Conservation (phyloP, 2,329 filamentous ascomycete genomes). For the Chrysoporthe puriensis region DNA sequence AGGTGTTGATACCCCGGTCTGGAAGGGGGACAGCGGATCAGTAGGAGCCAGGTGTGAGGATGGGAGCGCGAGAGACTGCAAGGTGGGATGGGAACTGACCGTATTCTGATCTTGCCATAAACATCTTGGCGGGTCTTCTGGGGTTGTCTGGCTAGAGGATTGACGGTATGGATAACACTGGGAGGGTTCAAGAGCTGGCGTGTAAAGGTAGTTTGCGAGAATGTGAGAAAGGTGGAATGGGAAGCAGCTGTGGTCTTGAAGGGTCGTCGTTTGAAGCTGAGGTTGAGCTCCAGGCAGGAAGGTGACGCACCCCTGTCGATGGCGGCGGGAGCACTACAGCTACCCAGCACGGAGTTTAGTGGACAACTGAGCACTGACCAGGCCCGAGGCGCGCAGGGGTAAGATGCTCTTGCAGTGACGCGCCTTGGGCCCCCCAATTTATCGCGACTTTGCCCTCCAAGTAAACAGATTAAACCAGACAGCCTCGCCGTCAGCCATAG, state of each 20-base stretch:
- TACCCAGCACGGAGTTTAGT: neutral
- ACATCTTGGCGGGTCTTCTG: slow-evolving; percentile 72
- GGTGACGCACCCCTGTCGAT: slow-evolving; percentile 18
- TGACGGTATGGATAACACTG: neutral
- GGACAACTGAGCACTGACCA: slow-evolving; percentile 9
- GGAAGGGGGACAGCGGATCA: slow-evolving; percentile 27
- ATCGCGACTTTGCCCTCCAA: slow-evolving; percentile 15
- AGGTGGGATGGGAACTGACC: slow-evolving; percentile 61
- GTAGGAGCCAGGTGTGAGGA: slow-evolving; percentile 38
- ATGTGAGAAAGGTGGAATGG: neutral
- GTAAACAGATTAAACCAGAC: slow-evolving; percentile 15
- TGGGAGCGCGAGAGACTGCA: slow-evolving; percentile 31
- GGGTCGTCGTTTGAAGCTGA: slow-evolving; percentile 9
- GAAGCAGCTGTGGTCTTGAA: slow-evolving; percentile 1
- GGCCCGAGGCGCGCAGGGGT: slow-evolving; percentile 4
- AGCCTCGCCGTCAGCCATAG: slow-evolving; percentile 1
- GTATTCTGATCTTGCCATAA: slow-evolving; percentile 99
- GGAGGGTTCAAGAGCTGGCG: slow-evolving; percentile 3
- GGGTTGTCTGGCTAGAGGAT: slow-evolving; percentile 11
- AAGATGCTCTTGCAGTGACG: slow-evolving; percentile 17
- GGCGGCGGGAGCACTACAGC: slow-evolving; percentile 9
- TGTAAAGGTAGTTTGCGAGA: slow-evolving; percentile 2
- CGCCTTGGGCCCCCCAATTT: slow-evolving; percentile 21
- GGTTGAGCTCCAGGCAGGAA: slow-evolving; percentile 35
- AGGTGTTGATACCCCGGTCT: slow-evolving; percentile 99